Percentiles rank a stretch among this genome's conserved stretches.
Evolutionary conservation across 2,329 filamentous ascomycete genomes (phyloP).

Genomic region (Neopestalotiopsis sp.): DNA sequence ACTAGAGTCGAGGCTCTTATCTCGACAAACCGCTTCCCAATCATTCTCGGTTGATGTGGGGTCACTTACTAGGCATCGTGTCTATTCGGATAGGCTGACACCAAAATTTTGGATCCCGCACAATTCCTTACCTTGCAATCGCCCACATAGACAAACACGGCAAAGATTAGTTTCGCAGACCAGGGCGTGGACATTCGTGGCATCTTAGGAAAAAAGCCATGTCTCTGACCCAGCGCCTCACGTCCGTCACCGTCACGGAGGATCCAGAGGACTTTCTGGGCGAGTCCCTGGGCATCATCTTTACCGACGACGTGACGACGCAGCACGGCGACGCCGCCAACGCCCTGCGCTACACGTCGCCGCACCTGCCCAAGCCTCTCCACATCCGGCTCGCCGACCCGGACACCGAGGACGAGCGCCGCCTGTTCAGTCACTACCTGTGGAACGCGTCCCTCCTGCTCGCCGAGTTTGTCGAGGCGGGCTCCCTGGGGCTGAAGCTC

Average conservation of each 20-base stretch:
- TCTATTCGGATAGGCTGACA: neutral
- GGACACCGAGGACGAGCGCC: slow-evolving; percentile 55
- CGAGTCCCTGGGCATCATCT: slow-evolving; percentile 65
- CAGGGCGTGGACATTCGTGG: too few species aligned
- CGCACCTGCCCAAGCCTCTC: slow-evolving; percentile 50
- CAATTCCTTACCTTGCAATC: neutral
- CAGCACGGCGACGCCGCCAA: slow-evolving; percentile 68
- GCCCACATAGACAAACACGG: too few species aligned
- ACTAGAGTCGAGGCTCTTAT: neutral
- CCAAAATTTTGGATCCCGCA: neutral
- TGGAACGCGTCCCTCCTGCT: slow-evolving; percentile 70
- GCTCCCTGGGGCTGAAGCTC: slow-evolving; percentile 36
- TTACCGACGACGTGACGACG: slow-evolving; percentile 70
- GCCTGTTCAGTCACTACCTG: slow-evolving; percentile 73
- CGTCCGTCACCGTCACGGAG: slow-evolving; percentile 40
- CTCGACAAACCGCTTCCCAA: neutral
- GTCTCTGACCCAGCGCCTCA: slow-evolving; percentile 53
- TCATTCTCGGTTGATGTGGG: neutral
- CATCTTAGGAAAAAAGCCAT: slow-evolving; percentile 34
- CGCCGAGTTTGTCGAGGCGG: slow-evolving; percentile 60
- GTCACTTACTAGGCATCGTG: neutral
- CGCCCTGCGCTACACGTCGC: slow-evolving; percentile 63
- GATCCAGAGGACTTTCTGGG: slow-evolving; percentile 66
- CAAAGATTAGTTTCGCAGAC: too few species aligned
- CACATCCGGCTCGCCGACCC: slow-evolving; percentile 53